phyloP scores from a whole-genome alignment of 768 basidiomycete species.

The Mycena epipterygia region DNA sequence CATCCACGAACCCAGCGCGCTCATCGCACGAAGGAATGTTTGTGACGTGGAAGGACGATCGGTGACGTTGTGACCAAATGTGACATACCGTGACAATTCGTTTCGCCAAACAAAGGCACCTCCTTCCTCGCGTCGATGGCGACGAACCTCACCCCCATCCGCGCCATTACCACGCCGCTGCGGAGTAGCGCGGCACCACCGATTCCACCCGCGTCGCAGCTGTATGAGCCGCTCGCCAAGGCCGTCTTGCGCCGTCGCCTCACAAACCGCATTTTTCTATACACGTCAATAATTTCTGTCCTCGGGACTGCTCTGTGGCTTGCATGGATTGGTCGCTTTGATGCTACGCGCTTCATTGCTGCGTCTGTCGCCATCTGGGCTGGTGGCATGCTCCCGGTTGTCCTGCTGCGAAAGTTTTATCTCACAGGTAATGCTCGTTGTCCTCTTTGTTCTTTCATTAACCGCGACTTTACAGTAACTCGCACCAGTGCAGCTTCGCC shows the following conservation, averaged over 20 bases:
- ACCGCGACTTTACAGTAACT: constrained; percentile 4
- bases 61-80: too few species aligned
- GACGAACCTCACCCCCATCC: constrained; percentile 51
- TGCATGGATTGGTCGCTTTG: constrained; percentile 49
- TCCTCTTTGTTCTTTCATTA: not conserved
- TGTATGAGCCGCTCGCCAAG: constrained; percentile 78
- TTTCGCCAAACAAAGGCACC: not conserved
- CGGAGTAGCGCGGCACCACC: constrained; percentile 64
- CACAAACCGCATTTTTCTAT: constrained; percentile 64
- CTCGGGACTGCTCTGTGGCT: constrained; percentile 55
- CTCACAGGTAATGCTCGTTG: constrained; percentile 64
- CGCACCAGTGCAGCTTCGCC: constrained; percentile 31
- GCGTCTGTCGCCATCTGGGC: constrained; percentile 61
- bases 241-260: constrained; percentile 73
- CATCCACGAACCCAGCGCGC: too few species aligned
- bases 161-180: constrained; percentile 63
- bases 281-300: constrained; percentile 65
- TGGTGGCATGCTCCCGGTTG: constrained; percentile 66
- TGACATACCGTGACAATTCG: too few species aligned
- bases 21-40: constrained; percentile 35
- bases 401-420: constrained; percentile 70
- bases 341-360: constrained; percentile 17
- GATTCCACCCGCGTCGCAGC: constrained; percentile 68
- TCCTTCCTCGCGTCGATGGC: not conserved
- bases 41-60: too few species aligned